phyloP scores from a whole-genome alignment of 257 asterid genomes.

The Solanum chilense region DNA sequence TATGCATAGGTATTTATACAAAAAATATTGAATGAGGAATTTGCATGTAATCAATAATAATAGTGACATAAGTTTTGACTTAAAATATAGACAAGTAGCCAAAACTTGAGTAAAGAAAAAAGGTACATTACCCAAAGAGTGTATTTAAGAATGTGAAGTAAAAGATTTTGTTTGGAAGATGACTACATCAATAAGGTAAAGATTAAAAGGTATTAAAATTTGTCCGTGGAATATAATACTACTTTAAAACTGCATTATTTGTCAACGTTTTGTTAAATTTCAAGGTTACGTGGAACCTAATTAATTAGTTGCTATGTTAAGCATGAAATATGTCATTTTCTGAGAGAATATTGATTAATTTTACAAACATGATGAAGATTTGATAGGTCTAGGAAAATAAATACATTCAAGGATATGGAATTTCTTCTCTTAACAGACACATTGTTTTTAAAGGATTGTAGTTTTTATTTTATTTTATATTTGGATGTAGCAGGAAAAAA shows the following conservation, averaged over 20 bases:
- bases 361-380: neutral
- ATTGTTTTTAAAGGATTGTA: too few species aligned
- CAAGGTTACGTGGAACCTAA: neutral
- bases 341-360: neutral
- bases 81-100: neutral
- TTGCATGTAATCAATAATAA: neutral
- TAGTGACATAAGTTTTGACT: neutral
- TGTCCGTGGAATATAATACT: neutral
- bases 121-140: neutral
- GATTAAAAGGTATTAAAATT: neutral
- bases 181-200: conserved; percentile 5
- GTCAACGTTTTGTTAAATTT: neutral
- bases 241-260: neutral
- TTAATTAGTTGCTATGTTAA: neutral
- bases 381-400: neutral
- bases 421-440: neutral
- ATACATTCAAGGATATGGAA: neutral
- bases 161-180: conserved; percentile 8
- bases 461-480: too few species aligned
- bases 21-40: neutral
- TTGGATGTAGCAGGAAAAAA: neutral
- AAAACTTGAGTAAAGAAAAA: neutral
- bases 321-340: neutral
- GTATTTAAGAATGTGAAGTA: conserved; percentile 3
- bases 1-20: neutral